Base-by-base conservation (phyloP, 2,329 filamentous ascomycete genomes). In the Fusarium scirpi region DNA sequence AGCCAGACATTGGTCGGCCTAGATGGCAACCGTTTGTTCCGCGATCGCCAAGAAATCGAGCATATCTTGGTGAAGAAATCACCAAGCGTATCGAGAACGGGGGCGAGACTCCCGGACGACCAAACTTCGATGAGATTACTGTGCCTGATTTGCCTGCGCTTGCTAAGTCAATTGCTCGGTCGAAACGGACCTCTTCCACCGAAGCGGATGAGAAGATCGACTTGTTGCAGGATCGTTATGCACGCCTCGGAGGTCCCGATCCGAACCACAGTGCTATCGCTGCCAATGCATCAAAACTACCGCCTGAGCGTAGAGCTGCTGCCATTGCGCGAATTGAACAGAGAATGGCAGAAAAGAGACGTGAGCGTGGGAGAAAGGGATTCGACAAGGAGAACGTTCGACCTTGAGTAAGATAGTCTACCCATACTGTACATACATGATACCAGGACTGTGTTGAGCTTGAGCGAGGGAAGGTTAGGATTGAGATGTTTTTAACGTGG, bases 251-350 rank as follows among this genome's bases (percentile, higher is more conserved):
- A 9, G 81, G 78, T 2, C 77, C 81, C 7, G 79, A 82, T 9
- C 53, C 67, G 24, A 78, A 80, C 30, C 74, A 74, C 51, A 73
- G 69, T 59, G 69, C 81, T 29, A 76, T 79, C 54, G 66, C 78
- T 29, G 79, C 76, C 24, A 84, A 83, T 53, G 77, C 80, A 8
- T 80, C 83, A 7, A 83, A 82, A 62, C 73, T 89, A 15, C 81
- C 87, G 11, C 83, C 85, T 6, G 85, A 86, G 53, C 81, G 87
- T 34, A 81, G 82, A 47, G 84, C 85, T 9, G 87, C 86, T 2
- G 87, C 86, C 13, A 80, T 87, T 54, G 87, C 86, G 44, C 80
- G 86, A 10, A 82, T 89, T 16, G 84, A 88, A 76, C 82, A 84
- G 76, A 83, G 85, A 73, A 84, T 83, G 74, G 82, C 83, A n/a